Percentiles rank a stretch among this genome's conserved stretches.
phyloP scores from a whole-genome alignment of 2,329 filamentous ascomycete species.

The Aspergillus felis region DNA sequence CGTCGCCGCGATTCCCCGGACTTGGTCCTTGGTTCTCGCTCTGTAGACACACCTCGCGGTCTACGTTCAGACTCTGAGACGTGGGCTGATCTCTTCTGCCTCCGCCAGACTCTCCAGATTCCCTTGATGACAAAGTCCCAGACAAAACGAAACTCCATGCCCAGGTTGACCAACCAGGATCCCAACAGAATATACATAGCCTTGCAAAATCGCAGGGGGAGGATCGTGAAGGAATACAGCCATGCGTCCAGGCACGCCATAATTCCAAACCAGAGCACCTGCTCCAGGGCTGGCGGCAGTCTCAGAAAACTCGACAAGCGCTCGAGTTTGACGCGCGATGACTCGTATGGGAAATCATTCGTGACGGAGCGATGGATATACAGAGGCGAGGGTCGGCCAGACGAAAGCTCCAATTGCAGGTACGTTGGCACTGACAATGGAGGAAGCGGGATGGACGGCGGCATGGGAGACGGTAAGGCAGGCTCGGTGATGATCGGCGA shows the following conservation, averaged over 20 bases:
- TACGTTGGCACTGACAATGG: constrained; percentile 63
- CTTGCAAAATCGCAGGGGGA: constrained; percentile 82
- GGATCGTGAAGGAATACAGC: constrained; percentile 93
- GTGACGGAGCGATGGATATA: constrained; percentile 59
- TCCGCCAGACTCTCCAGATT: constrained; percentile 73
- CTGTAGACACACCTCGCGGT: constrained; percentile 11
- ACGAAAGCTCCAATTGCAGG: constrained; percentile 61
- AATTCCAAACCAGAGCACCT: constrained; percentile 80
- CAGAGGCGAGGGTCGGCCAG: constrained; percentile 56
- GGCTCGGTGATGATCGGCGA: constrained; percentile 28
- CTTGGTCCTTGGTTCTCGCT: constrained; percentile 20
- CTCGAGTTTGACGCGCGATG: constrained; percentile 86
- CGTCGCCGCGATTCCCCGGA: constrained; percentile 21
- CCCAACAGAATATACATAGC: constrained; percentile 70
- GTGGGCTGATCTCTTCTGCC: constrained; percentile 33
- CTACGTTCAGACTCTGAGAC: constrained; percentile 18
- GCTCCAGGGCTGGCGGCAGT: constrained; percentile 76
- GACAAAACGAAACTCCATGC: constrained; percentile 68
- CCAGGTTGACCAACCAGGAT: constrained; percentile 73
- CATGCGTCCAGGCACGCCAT: constrained; percentile 91
- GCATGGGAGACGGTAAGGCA: constrained; percentile 44
- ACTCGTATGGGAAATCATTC: constrained; percentile 76
- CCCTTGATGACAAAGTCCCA: constrained; percentile 75
- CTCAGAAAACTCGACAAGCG: constrained; percentile 84
- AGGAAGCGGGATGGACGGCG: constrained; percentile 55